Evolutionary conservation across 352 stramenopile species (phyloP).

Genomic region (Phytopythium chamaehyphon): DNA sequence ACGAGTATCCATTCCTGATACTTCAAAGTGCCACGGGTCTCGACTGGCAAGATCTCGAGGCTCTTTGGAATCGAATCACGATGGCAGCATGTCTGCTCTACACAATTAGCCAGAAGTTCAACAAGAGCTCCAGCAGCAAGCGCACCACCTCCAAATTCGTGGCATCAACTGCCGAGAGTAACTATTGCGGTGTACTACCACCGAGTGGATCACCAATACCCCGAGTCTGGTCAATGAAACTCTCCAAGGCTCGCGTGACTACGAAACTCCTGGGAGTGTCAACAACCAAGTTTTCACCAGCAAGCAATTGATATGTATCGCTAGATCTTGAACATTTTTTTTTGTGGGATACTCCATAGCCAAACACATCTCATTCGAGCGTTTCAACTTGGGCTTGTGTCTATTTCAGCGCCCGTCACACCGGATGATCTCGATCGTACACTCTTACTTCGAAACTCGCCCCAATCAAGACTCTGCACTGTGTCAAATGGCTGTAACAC

Average conservation of each 20-base stretch:
- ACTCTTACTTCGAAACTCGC: too few relatives aligned
- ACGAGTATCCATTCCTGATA: conserved; percentile 36
- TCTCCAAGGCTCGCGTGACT: too few relatives aligned
- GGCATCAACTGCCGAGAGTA: not conserved
- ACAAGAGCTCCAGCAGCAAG: conserved; percentile 5
- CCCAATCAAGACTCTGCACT: not conserved
- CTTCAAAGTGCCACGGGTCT: conserved; percentile 17
- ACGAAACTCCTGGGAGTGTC: too few relatives aligned
- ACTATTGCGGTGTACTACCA: not conserved
- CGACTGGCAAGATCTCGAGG: conserved; percentile 36
- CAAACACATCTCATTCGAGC: too few relatives aligned
- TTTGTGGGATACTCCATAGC: too few relatives aligned
- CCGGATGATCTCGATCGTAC: too few relatives aligned
- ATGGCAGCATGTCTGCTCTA: conserved; percentile 26
- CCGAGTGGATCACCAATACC: too few relatives aligned
- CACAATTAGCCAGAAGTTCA: conserved; percentile 9
- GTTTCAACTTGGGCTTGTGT: too few relatives aligned
- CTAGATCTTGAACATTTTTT: too few relatives aligned
- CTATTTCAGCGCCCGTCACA: too few relatives aligned
- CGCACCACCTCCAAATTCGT: conserved; percentile 1
- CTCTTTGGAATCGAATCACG: conserved; percentile 33
- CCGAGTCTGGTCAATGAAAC: not conserved
- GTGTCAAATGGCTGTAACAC: not conserved
- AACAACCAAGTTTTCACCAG: too few relatives aligned
- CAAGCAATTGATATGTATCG: too few relatives aligned